Percentiles rank a stretch among this genome's conserved stretches.
These are phyloP conservation scores for Microbotryum silenes-acaulis DNA, from an alignment of 1,284 basidiomycete genomes.

Conservation along the genomic window DNA sequence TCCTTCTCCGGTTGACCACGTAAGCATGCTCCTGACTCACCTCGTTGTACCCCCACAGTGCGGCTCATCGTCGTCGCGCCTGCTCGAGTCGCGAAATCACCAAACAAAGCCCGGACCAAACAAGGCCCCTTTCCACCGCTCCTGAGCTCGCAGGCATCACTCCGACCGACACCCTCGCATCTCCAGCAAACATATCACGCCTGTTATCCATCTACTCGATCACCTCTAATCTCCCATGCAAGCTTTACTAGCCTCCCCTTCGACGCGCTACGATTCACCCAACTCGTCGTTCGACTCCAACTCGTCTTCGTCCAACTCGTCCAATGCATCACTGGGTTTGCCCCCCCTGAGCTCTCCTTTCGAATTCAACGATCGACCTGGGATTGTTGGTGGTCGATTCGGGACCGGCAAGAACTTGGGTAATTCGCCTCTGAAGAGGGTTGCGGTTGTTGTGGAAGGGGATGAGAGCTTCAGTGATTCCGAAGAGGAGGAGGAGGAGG, in stretches of 20 bases:
- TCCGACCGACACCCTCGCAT: no score
- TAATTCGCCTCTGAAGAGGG: not conserved
- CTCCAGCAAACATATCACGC: no score
- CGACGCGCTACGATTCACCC: conserved; percentile 6
- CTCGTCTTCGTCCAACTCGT: conserved; percentile 6
- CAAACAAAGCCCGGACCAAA: no score
- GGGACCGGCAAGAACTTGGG: not conserved
- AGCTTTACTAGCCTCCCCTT: conserved; percentile 10
- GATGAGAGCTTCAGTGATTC: not conserved
- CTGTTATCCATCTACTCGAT: no score
- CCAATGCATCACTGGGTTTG: conserved; percentile 21
- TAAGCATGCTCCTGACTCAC: no score
- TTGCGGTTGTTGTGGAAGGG: conserved; percentile 1
- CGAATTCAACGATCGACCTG: not conserved
- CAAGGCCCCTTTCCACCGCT: no score
- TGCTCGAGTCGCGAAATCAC: no score
- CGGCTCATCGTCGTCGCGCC: no score
- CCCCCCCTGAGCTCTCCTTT: not conserved
- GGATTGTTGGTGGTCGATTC: conserved; percentile 1
- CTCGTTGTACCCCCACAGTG: no score
- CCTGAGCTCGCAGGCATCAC: no score
- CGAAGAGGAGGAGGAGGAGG: no score
- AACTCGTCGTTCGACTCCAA: conserved; percentile 13
- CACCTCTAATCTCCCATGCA: not conserved
- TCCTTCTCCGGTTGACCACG: no score